phyloP scores from a whole-genome alignment of 768 basidiomycete genomes.

The Lepiota brunneoincarnata region DNA sequence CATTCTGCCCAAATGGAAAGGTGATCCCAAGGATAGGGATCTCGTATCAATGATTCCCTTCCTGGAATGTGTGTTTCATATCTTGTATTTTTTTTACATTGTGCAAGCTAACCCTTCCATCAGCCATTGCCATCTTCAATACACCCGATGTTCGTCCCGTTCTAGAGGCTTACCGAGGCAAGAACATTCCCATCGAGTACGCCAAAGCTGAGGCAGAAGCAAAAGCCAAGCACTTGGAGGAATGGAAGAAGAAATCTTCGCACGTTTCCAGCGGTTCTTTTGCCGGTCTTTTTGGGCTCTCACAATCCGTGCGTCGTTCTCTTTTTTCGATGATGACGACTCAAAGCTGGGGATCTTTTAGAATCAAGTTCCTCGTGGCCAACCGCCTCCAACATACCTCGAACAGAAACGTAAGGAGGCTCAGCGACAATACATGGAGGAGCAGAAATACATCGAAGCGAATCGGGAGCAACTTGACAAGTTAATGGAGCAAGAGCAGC shows the following conservation, averaged over 20 bases:
- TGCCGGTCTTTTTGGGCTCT: slow-evolving; percentile 38
- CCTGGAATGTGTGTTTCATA: slow-evolving; percentile 71
- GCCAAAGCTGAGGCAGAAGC: slow-evolving; percentile 84
- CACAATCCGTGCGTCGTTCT: slow-evolving; percentile 19
- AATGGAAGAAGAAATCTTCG: slow-evolving; percentile 63
- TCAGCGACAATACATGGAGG: slow-evolving; percentile 45
- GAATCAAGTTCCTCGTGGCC: slow-evolving; percentile 22
- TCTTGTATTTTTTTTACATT: not conserved
- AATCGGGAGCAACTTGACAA: slow-evolving; percentile 30
- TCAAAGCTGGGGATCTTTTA: not conserved
- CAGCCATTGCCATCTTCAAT: slow-evolving; percentile 92
- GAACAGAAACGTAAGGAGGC: slow-evolving; percentile 53
- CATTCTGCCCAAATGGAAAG: slow-evolving; percentile 83
- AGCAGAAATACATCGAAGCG: slow-evolving; percentile 46
- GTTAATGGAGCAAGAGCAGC: slow-evolving; percentile 28
- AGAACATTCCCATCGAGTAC: slow-evolving; percentile 87
- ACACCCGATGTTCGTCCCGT: slow-evolving; percentile 87
- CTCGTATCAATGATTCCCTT: slow-evolving; percentile 95
- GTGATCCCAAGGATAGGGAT: slow-evolving; percentile 64
- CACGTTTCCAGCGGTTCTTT: slow-evolving; percentile 33
- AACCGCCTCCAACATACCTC: slow-evolving; percentile 47
- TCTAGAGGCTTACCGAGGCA: slow-evolving; percentile 78
- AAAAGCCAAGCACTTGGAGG: slow-evolving; percentile 73
- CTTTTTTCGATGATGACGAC: not conserved
- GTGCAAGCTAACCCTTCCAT: not conserved